These are phyloP conservation scores for Sphagnum fallax DNA, from an alignment of 228 moss, liverwort and hornwort species.

Conservation along the genomic window DNA sequence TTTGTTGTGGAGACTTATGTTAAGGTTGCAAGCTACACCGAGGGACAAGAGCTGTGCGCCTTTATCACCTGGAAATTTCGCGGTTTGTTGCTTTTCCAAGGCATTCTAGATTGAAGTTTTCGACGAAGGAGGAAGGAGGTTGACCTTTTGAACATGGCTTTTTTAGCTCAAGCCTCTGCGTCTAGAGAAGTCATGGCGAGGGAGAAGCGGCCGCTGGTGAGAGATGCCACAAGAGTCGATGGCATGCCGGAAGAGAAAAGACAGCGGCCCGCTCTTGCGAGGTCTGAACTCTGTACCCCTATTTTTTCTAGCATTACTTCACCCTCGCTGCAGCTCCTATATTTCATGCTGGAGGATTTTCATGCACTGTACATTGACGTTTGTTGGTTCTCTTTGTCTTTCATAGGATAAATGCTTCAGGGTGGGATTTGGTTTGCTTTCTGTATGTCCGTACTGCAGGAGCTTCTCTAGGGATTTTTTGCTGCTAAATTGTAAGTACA, in stretches of 20 bases:
- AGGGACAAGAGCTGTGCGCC: too few species aligned
- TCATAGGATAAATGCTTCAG: background rate
- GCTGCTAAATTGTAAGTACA: background rate
- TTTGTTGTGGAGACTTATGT: too few species aligned
- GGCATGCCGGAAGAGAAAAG: conserved; percentile 74
- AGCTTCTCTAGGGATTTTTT: background rate
- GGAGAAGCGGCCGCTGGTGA: conserved; percentile 47
- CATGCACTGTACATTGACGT: background rate
- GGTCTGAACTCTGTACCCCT: conserved; percentile 11
- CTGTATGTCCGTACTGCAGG: background rate
- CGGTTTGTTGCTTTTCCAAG: too few species aligned
- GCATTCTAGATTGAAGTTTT: too few species aligned
- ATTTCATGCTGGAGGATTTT: background rate
- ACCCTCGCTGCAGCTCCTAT: background rate
- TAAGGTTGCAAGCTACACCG: too few species aligned
- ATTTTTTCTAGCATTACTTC: background rate
- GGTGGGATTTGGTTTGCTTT: background rate
- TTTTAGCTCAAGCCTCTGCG: conserved; percentile 29
- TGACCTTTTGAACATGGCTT: conserved; percentile 11
- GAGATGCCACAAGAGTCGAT: conserved; percentile 26
- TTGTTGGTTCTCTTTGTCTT: background rate
- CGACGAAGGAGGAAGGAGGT: too few species aligned
- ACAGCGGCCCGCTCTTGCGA: conserved; percentile 50
- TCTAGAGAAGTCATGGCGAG: conserved; percentile 39
- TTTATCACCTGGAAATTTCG: too few species aligned